Percentiles rank a stretch among this genome's conserved stretches.
phyloP scores from a whole-genome alignment of 495 filamentous ascomycete species.

The Aspergillus haitiensis region DNA sequence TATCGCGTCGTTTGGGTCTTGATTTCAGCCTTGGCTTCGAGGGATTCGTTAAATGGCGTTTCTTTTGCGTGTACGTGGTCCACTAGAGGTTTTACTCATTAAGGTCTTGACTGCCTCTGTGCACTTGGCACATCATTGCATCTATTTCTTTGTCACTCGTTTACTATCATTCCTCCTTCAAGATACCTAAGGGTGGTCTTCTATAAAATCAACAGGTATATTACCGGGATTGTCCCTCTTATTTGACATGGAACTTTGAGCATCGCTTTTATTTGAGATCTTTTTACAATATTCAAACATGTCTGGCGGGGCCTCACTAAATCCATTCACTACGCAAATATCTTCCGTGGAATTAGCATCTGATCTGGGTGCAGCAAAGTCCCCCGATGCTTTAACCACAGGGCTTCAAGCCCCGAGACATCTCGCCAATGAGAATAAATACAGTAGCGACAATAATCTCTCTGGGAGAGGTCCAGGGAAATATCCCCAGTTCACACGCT shows the following conservation, averaged over 20 bases:
- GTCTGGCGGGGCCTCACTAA: slow-evolving; percentile 12
- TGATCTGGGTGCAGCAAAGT: slow-evolving; percentile 5
- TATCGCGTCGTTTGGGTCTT: slow-evolving; percentile 5
- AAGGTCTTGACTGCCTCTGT: too few relatives aligned
- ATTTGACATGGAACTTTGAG: slow-evolving; percentile 1
- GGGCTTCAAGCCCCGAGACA: slow-evolving; percentile 17
- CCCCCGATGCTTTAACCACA: slow-evolving; percentile 14
- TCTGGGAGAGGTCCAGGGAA: slow-evolving; percentile 44
- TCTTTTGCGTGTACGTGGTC: too few relatives aligned
- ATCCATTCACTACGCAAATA: slow-evolving; percentile 13
- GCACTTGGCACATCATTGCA: too few relatives aligned
- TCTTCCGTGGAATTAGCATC: slow-evolving; percentile 10
- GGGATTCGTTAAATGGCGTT: too few relatives aligned
- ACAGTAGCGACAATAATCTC: slow-evolving; percentile 19
- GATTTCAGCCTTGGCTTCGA: too few relatives aligned
- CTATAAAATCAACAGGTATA: background rate
- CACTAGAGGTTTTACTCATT: too few relatives aligned
- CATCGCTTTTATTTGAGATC: slow-evolving; percentile 1
- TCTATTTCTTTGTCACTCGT: too few relatives aligned
- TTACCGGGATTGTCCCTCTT: background rate
- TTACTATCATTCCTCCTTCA: too few relatives aligned
- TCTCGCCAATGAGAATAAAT: slow-evolving; percentile 13
- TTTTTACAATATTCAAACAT: background rate
- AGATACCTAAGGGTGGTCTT: background rate
- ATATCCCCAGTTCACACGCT: slow-evolving; percentile 53